phyloP scores from a whole-genome alignment of 164 flowering plant species.

The Tetrastigma voinierianum region DNA sequence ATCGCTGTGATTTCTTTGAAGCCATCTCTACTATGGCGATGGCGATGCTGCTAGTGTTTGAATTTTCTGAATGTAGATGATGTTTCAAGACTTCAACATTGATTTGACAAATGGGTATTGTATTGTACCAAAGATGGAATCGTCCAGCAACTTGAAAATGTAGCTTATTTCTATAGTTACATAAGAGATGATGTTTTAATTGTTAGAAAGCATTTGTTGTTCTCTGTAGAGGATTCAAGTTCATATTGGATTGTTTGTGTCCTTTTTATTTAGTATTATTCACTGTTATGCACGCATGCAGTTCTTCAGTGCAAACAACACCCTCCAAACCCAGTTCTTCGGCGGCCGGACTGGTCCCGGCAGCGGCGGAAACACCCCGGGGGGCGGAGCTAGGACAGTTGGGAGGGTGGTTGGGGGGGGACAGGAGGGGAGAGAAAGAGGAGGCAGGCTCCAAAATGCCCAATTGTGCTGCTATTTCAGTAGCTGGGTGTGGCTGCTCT shows the following conservation, averaged over 20 bases:
- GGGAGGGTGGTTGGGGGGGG: constrained; percentile 80
- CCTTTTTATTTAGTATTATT: background rate
- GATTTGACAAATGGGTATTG: no score
- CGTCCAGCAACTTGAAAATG: no score
- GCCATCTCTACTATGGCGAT: no score
- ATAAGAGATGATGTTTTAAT: no score
- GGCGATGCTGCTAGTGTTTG: no score
- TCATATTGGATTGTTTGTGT: no score
- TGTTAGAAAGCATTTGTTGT: constrained; percentile 10
- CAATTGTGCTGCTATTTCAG: constrained; percentile 69
- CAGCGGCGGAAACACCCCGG: constrained; percentile 17
- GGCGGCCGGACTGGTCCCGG: constrained; percentile 28
- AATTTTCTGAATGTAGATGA: no score
- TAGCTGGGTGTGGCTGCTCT: constrained; percentile 70
- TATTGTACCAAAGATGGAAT: no score
- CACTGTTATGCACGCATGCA: constrained; percentile 14
- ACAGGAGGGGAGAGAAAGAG: constrained; percentile 62
- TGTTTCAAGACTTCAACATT: no score
- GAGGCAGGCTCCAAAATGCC: constrained; percentile 60
- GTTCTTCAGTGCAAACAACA: constrained; percentile 48
- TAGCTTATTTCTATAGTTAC: no score
- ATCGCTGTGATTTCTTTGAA: no score
- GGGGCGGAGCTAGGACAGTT: constrained; percentile 49
- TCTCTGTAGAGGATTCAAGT: background rate
- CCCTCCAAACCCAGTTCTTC: constrained; percentile 38